These are phyloP conservation scores for Deuterostichococcus epilithicus DNA, from an alignment of 139 green algal genomes.

Conservation along the genomic window DNA sequence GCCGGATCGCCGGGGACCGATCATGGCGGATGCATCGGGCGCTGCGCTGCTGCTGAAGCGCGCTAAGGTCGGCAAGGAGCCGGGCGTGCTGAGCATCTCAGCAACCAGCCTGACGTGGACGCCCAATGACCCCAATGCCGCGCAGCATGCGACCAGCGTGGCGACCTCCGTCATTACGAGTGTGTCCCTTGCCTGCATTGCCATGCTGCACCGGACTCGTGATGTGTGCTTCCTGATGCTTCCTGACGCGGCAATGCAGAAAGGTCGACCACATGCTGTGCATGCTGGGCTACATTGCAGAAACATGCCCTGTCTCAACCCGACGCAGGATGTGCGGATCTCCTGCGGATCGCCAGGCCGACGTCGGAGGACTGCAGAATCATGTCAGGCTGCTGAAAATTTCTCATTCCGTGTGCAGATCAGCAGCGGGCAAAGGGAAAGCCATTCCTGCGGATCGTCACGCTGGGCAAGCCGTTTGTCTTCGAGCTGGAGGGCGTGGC, in stretches of 20 bases:
- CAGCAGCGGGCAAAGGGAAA: conserved; percentile 21
- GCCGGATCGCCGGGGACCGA: no score
- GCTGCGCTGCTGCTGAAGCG: background rate
- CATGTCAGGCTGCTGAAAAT: background rate
- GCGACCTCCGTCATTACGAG: background rate
- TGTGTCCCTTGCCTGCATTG: no score
- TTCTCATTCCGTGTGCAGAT: conserved; percentile 1
- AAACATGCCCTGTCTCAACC: no score
- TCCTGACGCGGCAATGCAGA: no score
- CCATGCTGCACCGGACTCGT: no score
- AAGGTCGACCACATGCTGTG: background rate
- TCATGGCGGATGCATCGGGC: no score
- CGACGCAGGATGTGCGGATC: no score
- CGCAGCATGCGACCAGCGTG: background rate
- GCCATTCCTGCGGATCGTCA: conserved; percentile 15
- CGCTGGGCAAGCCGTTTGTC: background rate
- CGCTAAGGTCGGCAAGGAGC: background rate
- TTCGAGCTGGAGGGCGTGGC: conserved; percentile 14
- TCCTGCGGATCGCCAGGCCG: no score
- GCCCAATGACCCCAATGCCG: background rate
- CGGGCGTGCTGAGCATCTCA: background rate
- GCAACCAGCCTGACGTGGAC: background rate
- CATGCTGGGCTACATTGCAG: background rate
- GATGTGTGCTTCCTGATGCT: no score
- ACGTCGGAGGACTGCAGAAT: no score